phyloP scores from a whole-genome alignment of 371 early-diverging fungal genomes.

The Mortierella sp. region DNA sequence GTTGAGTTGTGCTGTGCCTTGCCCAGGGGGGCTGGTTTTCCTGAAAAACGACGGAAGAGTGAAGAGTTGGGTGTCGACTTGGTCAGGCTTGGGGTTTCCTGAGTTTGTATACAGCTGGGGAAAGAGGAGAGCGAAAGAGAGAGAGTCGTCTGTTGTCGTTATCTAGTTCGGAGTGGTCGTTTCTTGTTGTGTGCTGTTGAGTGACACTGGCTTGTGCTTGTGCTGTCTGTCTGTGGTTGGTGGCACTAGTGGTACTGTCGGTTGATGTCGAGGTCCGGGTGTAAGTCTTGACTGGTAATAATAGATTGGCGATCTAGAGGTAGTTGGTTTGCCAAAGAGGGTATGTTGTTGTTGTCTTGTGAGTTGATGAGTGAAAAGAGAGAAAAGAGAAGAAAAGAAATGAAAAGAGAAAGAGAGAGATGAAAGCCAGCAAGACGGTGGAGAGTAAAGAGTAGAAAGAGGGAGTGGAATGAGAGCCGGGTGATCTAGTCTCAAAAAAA shows the following conservation, averaged over 20 bases:
- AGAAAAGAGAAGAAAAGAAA: neutral
- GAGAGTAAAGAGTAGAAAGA: too few species aligned
- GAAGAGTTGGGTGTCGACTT: neutral
- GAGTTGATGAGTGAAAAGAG: neutral
- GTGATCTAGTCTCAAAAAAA: conserved; percentile 3
- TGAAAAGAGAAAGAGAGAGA: neutral
- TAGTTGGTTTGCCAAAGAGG: neutral
- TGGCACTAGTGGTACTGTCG: neutral
- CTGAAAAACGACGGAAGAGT: neutral
- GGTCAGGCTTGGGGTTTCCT: neutral
- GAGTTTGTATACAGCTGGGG: neutral
- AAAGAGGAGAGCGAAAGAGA: neutral
- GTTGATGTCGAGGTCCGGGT: neutral
- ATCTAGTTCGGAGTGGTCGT: neutral
- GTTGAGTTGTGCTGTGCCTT: neutral
- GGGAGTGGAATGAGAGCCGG: conserved; percentile 10
- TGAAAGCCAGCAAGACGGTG: neutral
- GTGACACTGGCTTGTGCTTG: neutral
- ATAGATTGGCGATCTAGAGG: conserved; percentile 1
- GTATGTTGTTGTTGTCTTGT: conserved; percentile 4
- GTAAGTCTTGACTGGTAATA: neutral
- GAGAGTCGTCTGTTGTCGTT: neutral
- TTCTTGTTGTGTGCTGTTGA: neutral
- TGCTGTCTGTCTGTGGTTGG: neutral
- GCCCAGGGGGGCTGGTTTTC: neutral